Evolutionary conservation across 768 basidiomycete species (phyloP), one percentile per base, ranked within the genome.

Genomic region (Tephrocybe sp.): DNA sequence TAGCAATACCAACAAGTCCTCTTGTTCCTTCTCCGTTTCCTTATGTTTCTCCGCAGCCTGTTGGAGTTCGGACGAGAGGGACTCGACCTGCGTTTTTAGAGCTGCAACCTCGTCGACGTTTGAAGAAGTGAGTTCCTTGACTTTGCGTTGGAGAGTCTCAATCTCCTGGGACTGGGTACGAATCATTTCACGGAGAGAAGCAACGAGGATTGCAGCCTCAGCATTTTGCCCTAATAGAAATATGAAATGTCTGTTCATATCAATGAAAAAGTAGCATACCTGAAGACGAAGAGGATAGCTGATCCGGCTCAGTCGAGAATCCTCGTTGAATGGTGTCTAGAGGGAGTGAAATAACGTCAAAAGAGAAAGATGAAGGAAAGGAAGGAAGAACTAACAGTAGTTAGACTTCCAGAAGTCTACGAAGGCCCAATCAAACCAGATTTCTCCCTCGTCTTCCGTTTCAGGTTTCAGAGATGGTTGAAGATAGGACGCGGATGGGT

Each of bases 341-440:
- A 17, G 55, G 44, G 20, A 51, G n/a, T 26, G 4, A 36, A 34
- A 20, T 5, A 34, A n/a, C n/a, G 45, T 26, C 14, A 20, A 41
- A 41, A 45, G 12, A 45, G 37, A 49, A 32, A 25, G 32, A 36
- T 28, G 14, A 3, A 38, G 41, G 49, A 4, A 5, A 37, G 9
- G 20, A 52, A 40, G n/a, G 36, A 46, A 21, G 68, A 28, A 45
- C 90, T 65, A 60, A 96, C 96, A 92, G 63, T 94, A 97, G 63
- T 96, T 95, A 40, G 92, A 94, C 73, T 98, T 98, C 89, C 93
- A 95, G 67, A 98, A 99, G 68, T 99, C 97, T 5, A 97, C 84
- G 69, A 98, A 98, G 0, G 87, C 81, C 93, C 95, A 98, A 67
- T 98, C 95, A 63, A 98, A 90, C 97, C 97, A 98, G 33, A 97